These are phyloP conservation scores for Claviceps citrina DNA, from an alignment of 2,329 filamentous ascomycete genomes.

Conservation along the genomic window DNA sequence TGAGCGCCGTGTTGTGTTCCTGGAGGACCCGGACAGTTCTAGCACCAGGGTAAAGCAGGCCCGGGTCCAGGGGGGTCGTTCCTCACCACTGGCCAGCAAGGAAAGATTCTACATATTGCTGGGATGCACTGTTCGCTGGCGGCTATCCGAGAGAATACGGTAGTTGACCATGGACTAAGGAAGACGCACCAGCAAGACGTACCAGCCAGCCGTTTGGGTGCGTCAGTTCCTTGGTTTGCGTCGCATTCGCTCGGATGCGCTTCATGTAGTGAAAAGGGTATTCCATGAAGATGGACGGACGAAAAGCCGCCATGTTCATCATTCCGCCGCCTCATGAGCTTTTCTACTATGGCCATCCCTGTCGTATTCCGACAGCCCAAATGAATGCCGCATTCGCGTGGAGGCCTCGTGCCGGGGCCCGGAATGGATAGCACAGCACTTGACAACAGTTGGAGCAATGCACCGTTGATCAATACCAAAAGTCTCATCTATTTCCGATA, in stretches of 20 bases:
- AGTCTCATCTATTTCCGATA: not conserved
- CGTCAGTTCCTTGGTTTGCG: no score
- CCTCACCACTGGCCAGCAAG: not conserved
- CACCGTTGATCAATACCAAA: conserved; percentile 2
- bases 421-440: not conserved
- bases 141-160: not conserved
- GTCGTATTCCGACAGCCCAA: not conserved
- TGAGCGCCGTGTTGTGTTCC: not conserved
- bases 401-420: not conserved
- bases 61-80: not conserved
- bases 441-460: not conserved
- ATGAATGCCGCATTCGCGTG: not conserved
- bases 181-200: not conserved
- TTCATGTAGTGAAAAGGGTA: not conserved
- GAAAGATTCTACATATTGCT: not conserved
- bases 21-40: not conserved
- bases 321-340: not conserved
- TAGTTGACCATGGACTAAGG: not conserved
- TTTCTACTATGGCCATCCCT: not conserved
- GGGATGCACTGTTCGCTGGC: not conserved
- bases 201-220: not conserved
- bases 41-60: not conserved
- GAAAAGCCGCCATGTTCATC: not conserved
- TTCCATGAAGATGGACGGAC: not conserved
- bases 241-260: not conserved